Conservation (phyloP, 2,329 filamentous ascomycete species). For the Penicillium sp. region DNA sequence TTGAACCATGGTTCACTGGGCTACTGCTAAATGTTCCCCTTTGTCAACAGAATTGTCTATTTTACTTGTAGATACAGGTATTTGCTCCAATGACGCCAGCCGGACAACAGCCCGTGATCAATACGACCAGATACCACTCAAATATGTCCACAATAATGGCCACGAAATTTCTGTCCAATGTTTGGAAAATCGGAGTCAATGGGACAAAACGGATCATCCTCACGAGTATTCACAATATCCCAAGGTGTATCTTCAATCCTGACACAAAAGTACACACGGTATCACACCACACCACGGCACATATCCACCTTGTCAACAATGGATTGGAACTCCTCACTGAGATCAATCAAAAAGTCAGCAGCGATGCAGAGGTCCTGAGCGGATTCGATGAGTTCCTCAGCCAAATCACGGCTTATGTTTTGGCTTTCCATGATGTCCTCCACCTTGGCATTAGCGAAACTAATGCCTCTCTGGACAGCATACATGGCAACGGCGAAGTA, state of each 20-base stretch:
- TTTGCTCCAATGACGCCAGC: not conserved
- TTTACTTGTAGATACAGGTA: not conserved
- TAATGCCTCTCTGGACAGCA: not conserved
- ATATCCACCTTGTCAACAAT: not conserved
- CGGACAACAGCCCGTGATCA: not conserved
- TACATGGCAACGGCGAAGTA: not conserved
- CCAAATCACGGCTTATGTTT: not conserved
- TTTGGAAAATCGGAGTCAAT: not conserved
- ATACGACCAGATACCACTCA: not conserved
- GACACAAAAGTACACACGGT: not conserved
- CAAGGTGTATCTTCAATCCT: not conserved
- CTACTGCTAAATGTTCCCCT: not conserved
- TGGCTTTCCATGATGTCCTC: not conserved
- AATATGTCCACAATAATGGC: not conserved
- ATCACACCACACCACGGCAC: not conserved
- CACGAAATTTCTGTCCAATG: no score
- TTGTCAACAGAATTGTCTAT: not conserved
- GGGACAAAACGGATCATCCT: not conserved
- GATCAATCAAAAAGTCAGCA: no score
- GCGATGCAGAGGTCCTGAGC: not conserved
- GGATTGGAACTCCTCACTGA: not conserved
- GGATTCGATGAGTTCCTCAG: not conserved
- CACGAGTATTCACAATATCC: not conserved
- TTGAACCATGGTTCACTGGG: not conserved
- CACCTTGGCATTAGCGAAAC: not conserved